Base-by-base conservation (phyloP, 257 asterid genomes). In the Capsicum chinense region DNA sequence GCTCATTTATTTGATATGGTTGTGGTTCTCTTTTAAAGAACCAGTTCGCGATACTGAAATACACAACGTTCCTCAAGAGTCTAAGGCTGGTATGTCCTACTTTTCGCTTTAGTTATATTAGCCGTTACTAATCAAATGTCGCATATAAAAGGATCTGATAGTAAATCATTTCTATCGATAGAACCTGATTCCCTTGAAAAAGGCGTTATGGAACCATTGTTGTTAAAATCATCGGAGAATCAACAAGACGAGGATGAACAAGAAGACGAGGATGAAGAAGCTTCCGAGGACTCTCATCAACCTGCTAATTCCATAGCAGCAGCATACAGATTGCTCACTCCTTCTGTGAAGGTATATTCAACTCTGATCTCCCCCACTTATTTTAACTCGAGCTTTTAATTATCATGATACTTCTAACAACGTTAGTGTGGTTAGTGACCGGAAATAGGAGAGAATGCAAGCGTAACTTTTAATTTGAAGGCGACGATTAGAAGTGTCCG, bases 271-370 rank as follows among this genome's bases (percentile, higher is more conserved):
- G 95, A 98, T 87, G 99, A 95, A 89, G 97, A 95, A 89, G 92
- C 96, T 86, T 13, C 85, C 3, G 94, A 93, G 85, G 97, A 93
- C 48, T 90, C 97, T 87, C 97, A 90, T 62, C 80, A 33, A 83
- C 92, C 99, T 50, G 99, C 92, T 83, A 95, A 90, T 89, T 94
- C 98, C 5, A 90, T 95, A 10, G 92, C 84, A 85, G 87, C 94
- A 50, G 98, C 99, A 50, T 95, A 97, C 86, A 91, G 95, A 88
- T 87, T 97, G 82, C 97, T 95, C 74, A 97, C 98, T n/a, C 98
- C 98, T 58, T 97, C 99, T 58, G 97, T 95, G 71, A 97, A 97
- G 97, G 99, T 97, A 92, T 56, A 39, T 19, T 5, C 63, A 14
- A 52, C 48, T 52, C 6, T 78, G 50, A 78, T 9, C 50, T 14